A percentile compares a stretch with the other conserved stretches of the same genome.
These are phyloP conservation scores for Trichoderma oligosporum DNA, from an alignment of 2,329 filamentous ascomycete species.

Conservation along the genomic window DNA sequence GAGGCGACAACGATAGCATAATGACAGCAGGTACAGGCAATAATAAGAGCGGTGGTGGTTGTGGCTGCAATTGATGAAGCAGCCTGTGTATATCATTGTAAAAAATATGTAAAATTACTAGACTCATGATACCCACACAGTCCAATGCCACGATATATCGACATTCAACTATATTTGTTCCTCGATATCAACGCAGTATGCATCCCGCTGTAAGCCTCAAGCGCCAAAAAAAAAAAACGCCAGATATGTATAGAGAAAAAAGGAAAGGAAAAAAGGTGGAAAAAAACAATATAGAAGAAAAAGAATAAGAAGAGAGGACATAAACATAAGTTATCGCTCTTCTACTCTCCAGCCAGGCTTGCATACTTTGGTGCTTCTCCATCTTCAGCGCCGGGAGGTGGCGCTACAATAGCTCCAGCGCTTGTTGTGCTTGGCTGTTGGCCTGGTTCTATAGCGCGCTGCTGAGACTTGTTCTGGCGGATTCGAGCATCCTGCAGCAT, in stretches of 20 bases:
- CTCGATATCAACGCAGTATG: background rate
- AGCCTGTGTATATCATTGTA: conserved; percentile 15
- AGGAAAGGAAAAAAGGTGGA: no score
- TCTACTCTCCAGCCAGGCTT: conserved; percentile 73
- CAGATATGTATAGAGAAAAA: conserved; percentile 8
- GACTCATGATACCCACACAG: conserved; percentile 25
- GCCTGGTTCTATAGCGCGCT: conserved; percentile 33
- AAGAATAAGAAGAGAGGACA: no score
- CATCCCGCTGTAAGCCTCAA: conserved; percentile 20
- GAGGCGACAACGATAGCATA: conserved; percentile 88
- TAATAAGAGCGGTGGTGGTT: conserved; percentile 30
- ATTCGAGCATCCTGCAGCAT: conserved; percentile 70
- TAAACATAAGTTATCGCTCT: no score
- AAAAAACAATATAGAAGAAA: background rate
- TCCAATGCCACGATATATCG: conserved; percentile 14
- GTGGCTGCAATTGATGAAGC: conserved; percentile 30
- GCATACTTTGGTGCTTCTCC: conserved; percentile 74
- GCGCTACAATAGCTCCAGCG: conserved; percentile 51
- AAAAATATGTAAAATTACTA: conserved; percentile 15
- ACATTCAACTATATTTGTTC: background rate
- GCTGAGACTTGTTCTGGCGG: conserved; percentile 32
- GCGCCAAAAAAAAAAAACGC: conserved; percentile 32
- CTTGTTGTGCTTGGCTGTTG: conserved; percentile 32
- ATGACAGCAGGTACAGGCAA: conserved; percentile 57
- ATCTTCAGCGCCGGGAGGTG: conserved; percentile 74